Base-by-base conservation (phyloP, 2,329 filamentous ascomycete genomes). In the Sporothrix euskadiensis region DNA sequence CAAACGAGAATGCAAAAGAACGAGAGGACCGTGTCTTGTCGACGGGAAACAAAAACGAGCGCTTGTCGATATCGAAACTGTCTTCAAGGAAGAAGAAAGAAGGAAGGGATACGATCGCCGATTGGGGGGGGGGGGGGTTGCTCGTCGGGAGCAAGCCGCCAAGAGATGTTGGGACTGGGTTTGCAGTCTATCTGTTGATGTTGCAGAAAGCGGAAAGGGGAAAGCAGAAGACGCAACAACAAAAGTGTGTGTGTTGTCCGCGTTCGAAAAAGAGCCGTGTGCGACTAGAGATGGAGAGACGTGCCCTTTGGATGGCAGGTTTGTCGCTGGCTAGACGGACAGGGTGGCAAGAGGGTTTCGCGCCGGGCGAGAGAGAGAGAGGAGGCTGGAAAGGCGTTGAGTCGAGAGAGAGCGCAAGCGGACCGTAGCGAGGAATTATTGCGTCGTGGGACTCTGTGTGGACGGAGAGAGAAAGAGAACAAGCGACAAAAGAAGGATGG, bases 351-450 rank as follows among this genome's bases (percentile, higher is more conserved):
- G 61, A 59, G 61, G 9, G 35, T 22, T 72, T 75, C 75, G 72
- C 73, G 57, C 73, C 75, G 59, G 75, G 73, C 73, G 75, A 75
- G 71, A 44, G 54, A 26, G 52, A 56, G 52, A 56, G 47, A n/a
- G 39, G 49, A 30, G 35, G 41, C 22, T 14, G 30, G 41, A 32
- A 61, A 63, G 59, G 59, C n/a, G 39, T 22, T 9, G 16, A 44
- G 39, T 65, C 35, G 61, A 47, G 30, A 30, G 61, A 22, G 19
- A 35, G 63, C 12, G 41, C 41, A 32, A 49, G 49, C 65, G 9
- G 47, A 52, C 35, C 35, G 52, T 57, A 30, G 52, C 68, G 52
- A 70, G 19, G 44, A 56, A 47, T 22, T 19, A 47, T 59, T 39
- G 68, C 12, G 12, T 70, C 35, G 68, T 57, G 35, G 65, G 16